Percentiles rank a stretch among this genome's conserved stretches.
These are phyloP conservation scores for Stagonosporopsis chrysanthemi DNA, from an alignment of 2,329 filamentous ascomycete species.

Conservation along the genomic window DNA sequence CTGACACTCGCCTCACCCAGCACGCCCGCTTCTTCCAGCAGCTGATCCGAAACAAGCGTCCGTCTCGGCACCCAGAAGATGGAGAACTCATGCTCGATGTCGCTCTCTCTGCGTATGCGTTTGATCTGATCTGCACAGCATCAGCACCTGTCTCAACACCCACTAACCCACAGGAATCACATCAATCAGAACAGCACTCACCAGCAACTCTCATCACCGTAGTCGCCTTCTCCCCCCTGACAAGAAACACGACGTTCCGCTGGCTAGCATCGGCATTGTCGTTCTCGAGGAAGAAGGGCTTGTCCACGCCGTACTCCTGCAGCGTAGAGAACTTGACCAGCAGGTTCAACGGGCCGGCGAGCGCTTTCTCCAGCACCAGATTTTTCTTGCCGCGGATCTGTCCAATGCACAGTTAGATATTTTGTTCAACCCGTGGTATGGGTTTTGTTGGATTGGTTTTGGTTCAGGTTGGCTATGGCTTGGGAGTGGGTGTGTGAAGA, in stretches of 20 bases:
- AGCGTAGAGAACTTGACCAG: conserved; percentile 95
- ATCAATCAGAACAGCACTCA: conserved; percentile 53
- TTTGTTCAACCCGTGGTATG: too few relatives aligned
- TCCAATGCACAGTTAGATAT: background rate
- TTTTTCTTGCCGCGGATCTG: conserved; percentile 99
- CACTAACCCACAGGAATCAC: background rate
- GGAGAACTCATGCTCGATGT: conserved; percentile 93
- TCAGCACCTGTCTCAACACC: background rate
- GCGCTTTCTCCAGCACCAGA: conserved; percentile 86
- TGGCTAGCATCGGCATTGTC: conserved; percentile 93
- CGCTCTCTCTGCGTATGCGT: conserved; percentile 83
- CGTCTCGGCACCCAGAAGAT: conserved; percentile 95
- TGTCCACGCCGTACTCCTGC: conserved; percentile 97
- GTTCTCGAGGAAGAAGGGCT: conserved; percentile 96
- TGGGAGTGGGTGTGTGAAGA: too few relatives aligned
- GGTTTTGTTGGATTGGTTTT: too few relatives aligned
- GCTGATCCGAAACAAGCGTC: conserved; percentile 87
- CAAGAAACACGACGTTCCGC: conserved; percentile 93
- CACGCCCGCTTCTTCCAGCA: conserved; percentile 91
- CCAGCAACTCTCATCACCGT: conserved; percentile 88
- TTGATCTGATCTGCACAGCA: conserved; percentile 79
- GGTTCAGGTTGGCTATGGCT: too few relatives aligned
- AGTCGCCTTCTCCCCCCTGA: conserved; percentile 85
- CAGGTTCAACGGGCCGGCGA: conserved; percentile 87
- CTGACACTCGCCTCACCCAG: conserved; percentile 89